Conservation (phyloP, 2,329 filamentous ascomycete genomes). For the Trichoderma sp. region DNA sequence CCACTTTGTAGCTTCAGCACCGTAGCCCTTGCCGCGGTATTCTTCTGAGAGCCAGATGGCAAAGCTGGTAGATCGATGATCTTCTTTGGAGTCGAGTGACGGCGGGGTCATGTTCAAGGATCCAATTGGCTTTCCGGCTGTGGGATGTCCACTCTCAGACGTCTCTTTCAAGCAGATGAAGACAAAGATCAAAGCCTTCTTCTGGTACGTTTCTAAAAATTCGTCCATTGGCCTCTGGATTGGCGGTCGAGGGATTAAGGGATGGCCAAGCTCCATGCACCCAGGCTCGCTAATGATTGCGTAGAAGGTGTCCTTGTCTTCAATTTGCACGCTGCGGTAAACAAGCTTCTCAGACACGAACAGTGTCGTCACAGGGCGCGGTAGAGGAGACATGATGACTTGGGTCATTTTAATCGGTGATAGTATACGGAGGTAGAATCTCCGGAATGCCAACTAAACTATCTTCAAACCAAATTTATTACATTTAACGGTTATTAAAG, state of each 20-base stretch:
- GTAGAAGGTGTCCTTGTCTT: not conserved
- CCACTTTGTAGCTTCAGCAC: not conserved
- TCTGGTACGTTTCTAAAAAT: not conserved
- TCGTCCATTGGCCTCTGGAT: not conserved
- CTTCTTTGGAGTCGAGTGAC: not conserved
- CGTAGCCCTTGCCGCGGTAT: not conserved
- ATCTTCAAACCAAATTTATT: not conserved
- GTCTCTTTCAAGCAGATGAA: not conserved
- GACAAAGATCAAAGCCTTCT: not conserved
- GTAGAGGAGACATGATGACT: not conserved
- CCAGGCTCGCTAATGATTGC: not conserved
- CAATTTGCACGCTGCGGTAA: not conserved
- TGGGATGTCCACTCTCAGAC: not conserved
- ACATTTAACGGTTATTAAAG: not conserved
- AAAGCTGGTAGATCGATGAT: not conserved
- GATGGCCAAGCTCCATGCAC: not conserved
- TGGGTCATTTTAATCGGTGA: not conserved
- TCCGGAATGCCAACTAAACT: not conserved
- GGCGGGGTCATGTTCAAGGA: not conserved
- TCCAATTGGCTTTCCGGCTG: not conserved
- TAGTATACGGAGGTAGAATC: not conserved
- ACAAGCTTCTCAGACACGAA: not conserved
- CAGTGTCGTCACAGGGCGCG: not conserved
- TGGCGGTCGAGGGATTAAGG: not conserved
- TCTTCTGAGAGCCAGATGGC: not conserved